phyloP scores from a whole-genome alignment of 2,329 filamentous ascomycete genomes.

The Colletotrichum nymphaeae region DNA sequence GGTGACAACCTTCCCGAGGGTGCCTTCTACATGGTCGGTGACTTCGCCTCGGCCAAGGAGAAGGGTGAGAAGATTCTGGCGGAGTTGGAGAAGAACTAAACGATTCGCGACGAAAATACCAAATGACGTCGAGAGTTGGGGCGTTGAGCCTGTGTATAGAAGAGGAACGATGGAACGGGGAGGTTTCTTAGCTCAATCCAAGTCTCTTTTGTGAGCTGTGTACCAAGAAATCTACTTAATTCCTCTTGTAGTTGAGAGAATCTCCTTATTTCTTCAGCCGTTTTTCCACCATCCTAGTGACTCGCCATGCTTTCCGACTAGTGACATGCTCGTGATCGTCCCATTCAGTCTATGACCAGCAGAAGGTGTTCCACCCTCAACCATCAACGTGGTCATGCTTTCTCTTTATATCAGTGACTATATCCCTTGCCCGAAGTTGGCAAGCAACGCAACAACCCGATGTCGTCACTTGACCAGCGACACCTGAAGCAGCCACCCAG shows the following conservation, averaged over 20 bases:
- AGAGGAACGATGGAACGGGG: conserved; percentile 62
- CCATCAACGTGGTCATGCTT: too few relatives aligned
- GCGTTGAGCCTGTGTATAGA: conserved; percentile 65
- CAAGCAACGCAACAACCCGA: accelerated
- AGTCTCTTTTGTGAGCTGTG: conserved; percentile 72
- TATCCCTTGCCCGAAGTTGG: not conserved
- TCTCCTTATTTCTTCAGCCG: conserved; percentile 35
- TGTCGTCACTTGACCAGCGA: not conserved
- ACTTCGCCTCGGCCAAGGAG: conserved; percentile 89
- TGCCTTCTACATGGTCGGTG: conserved; percentile 98
- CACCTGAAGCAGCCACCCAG: not conserved
- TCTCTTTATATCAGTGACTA: not conserved
- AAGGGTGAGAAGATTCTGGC: conserved; percentile 99
- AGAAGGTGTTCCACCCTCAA: too few relatives aligned
- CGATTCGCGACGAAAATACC: conserved; percentile 36
- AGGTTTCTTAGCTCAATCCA: conserved; percentile 64
- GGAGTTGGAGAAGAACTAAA: conserved; percentile 75
- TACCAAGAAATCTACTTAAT: conserved; percentile 67
- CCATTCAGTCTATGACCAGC: not conserved
- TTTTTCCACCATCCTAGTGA: not conserved
- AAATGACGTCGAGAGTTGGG: conserved; percentile 56
- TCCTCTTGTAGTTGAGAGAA: conserved; percentile 52
- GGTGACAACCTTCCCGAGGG: conserved; percentile 95
- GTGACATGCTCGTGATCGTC: not conserved
- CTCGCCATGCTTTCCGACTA: not conserved